Base-by-base conservation (phyloP, 2,329 filamentous ascomycete genomes). In the Metarhizium anisopliae region DNA sequence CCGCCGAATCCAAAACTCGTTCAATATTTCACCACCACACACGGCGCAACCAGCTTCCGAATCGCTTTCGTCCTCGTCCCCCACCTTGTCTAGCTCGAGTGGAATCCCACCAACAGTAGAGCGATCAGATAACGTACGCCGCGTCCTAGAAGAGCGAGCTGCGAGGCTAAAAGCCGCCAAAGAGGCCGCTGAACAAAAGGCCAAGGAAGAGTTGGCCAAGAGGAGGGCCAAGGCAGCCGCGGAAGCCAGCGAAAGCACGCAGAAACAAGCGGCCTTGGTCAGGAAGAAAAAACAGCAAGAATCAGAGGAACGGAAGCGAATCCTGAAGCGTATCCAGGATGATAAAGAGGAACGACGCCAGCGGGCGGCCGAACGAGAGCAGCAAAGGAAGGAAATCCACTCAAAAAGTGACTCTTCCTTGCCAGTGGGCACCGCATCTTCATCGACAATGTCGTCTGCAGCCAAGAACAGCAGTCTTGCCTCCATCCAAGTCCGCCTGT, bases 401-500 rank as follows among this genome's bases (percentile, higher is more conserved):
- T 68, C 68, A 42, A 58, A 63, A 0, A 63, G 64, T 6, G 67
- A 70, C 16, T 63, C 67, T 2, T 62, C 67, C 2, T 59, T 67
- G 3, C 59, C 69, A 11, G 55, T 68, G 40, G 62, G 67, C 42
- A 67, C 65, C 20, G 66, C 67, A 3, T 65, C 70, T 2, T 66
- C 68, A 54, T 71, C 65, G 45, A 69, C 63, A 61, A 51, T 67
- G 14, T 63, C 67, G 0, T 66, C 65, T 7, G 64, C 63, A 5
- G 66, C 60, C 18, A 65, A 57, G 38, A 38, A 59, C 1, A 66
- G 68, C 6, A 65, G 64, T 16, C 68, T 67, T 62, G 68, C 72
- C 1, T 81, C 86, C 18, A 74, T 96, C 1, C 90, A 94, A 64
- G 82, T 96, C 18, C 83, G 92, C 7, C 76, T 96, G 0, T 88